Conservation (phyloP, 129 eudicot species). For the Chrysanthemum makinoi region DNA sequence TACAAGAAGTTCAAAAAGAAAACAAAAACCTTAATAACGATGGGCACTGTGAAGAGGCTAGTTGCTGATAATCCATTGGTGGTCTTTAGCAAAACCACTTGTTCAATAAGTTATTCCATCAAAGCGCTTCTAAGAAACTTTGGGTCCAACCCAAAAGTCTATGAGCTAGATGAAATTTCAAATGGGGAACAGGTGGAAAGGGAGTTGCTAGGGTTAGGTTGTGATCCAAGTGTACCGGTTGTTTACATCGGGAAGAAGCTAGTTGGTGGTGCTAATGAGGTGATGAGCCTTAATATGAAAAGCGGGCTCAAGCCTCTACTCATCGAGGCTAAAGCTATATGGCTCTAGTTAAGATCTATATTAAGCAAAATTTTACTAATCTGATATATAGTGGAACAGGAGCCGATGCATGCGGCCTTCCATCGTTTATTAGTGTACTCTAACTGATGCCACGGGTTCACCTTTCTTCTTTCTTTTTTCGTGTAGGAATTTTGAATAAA, state of each 20-base stretch:
- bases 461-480: too few relatives aligned
- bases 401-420: too few relatives aligned
- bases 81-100: conserved; percentile 47
- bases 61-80: conserved; percentile 46
- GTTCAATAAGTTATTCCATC: conserved; percentile 35
- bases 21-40: conserved; percentile 4
- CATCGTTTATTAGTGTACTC: too few relatives aligned
- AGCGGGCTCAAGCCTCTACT: conserved; percentile 35
- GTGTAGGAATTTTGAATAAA: too few relatives aligned
- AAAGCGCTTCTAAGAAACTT: conserved; percentile 33
- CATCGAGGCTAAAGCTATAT: conserved; percentile 43
- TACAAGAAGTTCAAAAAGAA: not conserved
- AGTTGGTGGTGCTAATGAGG: conserved; percentile 46
- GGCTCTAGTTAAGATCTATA: conserved; percentile 27
- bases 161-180: conserved; percentile 40
- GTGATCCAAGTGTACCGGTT: conserved; percentile 37
- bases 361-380: too few relatives aligned
- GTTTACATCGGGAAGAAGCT: conserved; percentile 46
- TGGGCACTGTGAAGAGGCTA: conserved; percentile 36
- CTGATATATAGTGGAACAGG: too few relatives aligned
- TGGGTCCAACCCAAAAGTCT: conserved; percentile 39
- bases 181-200: conserved; percentile 35
- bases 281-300: conserved; percentile 40
- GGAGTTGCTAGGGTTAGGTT: conserved; percentile 32
- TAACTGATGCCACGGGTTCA: too few relatives aligned